phyloP scores from a whole-genome alignment of 345 rosid genomes.

The Arabidopsis suecica region DNA sequence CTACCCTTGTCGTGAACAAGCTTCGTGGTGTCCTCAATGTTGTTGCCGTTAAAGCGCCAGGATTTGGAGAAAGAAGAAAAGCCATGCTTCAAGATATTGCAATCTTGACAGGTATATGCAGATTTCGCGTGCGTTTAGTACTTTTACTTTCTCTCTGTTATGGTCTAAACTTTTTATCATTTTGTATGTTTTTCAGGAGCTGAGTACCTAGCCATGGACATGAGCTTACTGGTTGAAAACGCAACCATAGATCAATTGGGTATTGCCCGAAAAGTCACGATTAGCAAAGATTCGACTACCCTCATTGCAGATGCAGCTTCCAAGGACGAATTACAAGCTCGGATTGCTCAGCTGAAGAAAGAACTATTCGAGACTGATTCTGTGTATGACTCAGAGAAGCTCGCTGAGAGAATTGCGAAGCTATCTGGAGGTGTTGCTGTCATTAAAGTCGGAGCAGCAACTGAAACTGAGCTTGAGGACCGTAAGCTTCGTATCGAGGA shows the following conservation, averaged over 20 bases:
- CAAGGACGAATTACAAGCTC: constrained; percentile 85
- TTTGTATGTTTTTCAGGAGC: constrained; percentile 61
- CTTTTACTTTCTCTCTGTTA: background rate
- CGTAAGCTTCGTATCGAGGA: constrained; percentile 94
- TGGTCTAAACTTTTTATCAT: background rate
- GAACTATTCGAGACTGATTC: constrained; percentile 94
- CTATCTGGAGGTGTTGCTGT: constrained; percentile 98
- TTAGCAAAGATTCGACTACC: constrained; percentile 83
- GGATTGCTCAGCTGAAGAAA: constrained; percentile 82
- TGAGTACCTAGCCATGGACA: constrained; percentile 85
- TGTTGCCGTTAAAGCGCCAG: constrained; percentile 94
- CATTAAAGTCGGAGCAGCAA: constrained; percentile 97
- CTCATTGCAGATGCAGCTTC: constrained; percentile 93
- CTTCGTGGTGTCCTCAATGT: constrained; percentile 90
- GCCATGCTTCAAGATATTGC: constrained; percentile 97
- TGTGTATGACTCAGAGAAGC: constrained; percentile 81
- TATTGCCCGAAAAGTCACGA: constrained; percentile 78
- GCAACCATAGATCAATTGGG: constrained; percentile 88
- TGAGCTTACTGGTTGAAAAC: constrained; percentile 78
- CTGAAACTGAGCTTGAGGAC: constrained; percentile 97
- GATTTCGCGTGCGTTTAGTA: background rate
- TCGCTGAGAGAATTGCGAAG: constrained; percentile 96
- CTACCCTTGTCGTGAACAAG: constrained; percentile 96
- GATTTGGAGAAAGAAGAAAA: constrained; percentile 98
- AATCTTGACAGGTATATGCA: constrained; percentile 72